phyloP scores from a whole-genome alignment of 2,329 filamentous ascomycete species.

The Coniochaeta sp. region DNA sequence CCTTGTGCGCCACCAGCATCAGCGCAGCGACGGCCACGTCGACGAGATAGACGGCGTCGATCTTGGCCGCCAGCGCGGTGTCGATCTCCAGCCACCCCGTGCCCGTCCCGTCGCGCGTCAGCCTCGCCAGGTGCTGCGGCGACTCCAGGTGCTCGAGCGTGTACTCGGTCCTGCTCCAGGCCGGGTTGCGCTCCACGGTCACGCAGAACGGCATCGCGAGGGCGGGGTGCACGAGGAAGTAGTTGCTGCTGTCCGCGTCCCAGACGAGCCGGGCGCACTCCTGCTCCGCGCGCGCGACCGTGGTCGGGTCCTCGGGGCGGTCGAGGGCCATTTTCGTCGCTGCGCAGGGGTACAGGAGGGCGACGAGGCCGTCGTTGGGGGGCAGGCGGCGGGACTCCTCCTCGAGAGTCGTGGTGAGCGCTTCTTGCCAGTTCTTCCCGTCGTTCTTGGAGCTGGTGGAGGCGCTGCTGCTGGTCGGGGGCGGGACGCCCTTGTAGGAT shows the following conservation, averaged over 20 bases:
- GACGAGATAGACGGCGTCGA: constrained; percentile 54
- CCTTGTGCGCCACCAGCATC: constrained; percentile 48
- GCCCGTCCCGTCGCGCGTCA: constrained; percentile 53
- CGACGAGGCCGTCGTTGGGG: constrained; percentile 57
- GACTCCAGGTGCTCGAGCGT: constrained; percentile 58
- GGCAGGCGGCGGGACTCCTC: constrained; percentile 43
- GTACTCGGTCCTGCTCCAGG: constrained; percentile 56
- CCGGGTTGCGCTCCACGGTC: constrained; percentile 47
- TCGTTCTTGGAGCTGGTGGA: constrained; percentile 27
- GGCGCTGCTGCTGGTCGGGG: constrained; percentile 17
- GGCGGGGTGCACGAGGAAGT: constrained; percentile 57
- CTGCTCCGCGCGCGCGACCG: constrained; percentile 55
- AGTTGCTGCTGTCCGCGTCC: constrained; percentile 51
- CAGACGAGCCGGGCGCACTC: constrained; percentile 68
- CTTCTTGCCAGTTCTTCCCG: constrained; percentile 48
- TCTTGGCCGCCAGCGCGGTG: constrained; percentile 49
- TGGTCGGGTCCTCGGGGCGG: constrained; percentile 47
- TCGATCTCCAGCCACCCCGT: constrained; percentile 54
- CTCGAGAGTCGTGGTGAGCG: constrained; percentile 50
- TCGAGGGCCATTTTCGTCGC: constrained; percentile 57
- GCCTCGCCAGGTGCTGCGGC: constrained; percentile 50
- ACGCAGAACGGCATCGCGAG: constrained; percentile 57
- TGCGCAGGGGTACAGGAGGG: constrained; percentile 59
- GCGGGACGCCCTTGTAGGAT: constrained; percentile 38
- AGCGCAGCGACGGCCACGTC: constrained; percentile 56